Evolutionary conservation across 176 grass and related monocot genomes (phyloP).

Genomic region (Ananas comosus): DNA sequence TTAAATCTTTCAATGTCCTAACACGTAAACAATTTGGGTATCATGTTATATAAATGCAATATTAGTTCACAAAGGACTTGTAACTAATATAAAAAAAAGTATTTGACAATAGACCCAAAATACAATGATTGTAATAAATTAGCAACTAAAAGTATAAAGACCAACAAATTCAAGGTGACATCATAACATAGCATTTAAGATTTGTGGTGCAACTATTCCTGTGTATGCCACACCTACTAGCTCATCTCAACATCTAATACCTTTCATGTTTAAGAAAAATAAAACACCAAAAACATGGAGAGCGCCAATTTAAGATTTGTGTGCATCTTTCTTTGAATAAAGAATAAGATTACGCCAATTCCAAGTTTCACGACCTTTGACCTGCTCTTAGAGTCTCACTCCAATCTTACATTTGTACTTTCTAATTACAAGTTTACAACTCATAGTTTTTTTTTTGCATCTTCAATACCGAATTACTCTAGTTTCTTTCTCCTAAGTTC

Average conservation of each 20-base stretch:
- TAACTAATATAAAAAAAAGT: background rate
- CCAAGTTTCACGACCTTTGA: no score
- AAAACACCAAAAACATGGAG: background rate
- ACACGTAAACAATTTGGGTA: constrained; percentile 14
- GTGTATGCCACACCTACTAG: no score
- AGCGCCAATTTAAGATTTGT: no score
- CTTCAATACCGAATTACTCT: no score
- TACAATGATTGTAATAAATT: background rate
- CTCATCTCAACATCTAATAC: no score
- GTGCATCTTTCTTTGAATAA: background rate
- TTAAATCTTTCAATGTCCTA: constrained; percentile 86
- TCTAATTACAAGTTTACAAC: no score
- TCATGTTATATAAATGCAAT: background rate
- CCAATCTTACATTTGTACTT: no score
- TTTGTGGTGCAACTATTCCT: no score
- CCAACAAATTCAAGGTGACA: background rate
- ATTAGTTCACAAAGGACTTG: background rate
- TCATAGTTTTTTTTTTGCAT: no score
- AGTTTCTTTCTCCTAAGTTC: no score
- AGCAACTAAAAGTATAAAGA: background rate
- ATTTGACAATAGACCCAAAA: background rate
- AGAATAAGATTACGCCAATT: background rate
- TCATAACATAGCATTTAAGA: background rate
- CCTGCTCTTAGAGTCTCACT: no score
- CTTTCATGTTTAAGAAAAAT: background rate